These are phyloP conservation scores for Crepidotus variabilis DNA, from an alignment of 768 basidiomycete genomes.

Conservation along the genomic window DNA sequence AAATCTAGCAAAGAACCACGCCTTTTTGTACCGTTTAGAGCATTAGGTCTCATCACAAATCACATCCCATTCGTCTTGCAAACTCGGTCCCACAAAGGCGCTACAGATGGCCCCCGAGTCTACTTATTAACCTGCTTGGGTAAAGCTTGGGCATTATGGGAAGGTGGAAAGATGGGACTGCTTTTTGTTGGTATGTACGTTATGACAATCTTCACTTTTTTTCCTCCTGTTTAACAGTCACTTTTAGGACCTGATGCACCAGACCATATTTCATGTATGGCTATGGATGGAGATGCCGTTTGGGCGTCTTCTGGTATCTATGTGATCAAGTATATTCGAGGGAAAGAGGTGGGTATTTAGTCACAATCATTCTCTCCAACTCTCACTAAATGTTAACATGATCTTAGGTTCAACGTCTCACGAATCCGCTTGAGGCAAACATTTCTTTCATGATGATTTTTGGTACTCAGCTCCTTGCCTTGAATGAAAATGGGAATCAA, in stretches of 20 bases:
- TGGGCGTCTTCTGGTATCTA: slow-evolving; percentile 73
- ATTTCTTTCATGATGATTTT: slow-evolving; percentile 73
- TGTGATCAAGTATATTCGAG: slow-evolving; percentile 78
- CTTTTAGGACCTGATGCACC: slow-evolving; percentile 75
- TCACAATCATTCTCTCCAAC: neutral
- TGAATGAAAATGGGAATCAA: slow-evolving; percentile 74
- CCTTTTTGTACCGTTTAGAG: slow-evolving; percentile 91
- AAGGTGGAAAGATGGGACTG: slow-evolving; percentile 87
- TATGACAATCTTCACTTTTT: neutral
- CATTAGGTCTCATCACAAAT: slow-evolving; percentile 92
- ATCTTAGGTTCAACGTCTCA: slow-evolving; percentile 48
- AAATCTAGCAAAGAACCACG: slow-evolving; percentile 33
- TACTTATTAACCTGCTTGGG: slow-evolving; percentile 88
- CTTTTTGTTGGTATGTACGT: slow-evolving; percentile 85
- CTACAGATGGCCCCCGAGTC: slow-evolving; percentile 77
- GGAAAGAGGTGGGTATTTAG: slow-evolving; percentile 65
- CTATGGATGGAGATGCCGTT: slow-evolving; percentile 81
- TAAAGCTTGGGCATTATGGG: slow-evolving; percentile 92
- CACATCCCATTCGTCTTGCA: slow-evolving; percentile 87
- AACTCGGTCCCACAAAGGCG: slow-evolving; percentile 79
- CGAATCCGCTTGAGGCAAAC: slow-evolving; percentile 61
- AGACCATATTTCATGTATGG: slow-evolving; percentile 69
- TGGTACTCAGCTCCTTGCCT: slow-evolving; percentile 58
- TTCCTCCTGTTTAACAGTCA: neutral
- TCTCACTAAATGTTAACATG: slow-evolving; percentile 2